Base-by-base conservation (phyloP, 768 basidiomycete genomes). In the Pleurotus giganteus region DNA sequence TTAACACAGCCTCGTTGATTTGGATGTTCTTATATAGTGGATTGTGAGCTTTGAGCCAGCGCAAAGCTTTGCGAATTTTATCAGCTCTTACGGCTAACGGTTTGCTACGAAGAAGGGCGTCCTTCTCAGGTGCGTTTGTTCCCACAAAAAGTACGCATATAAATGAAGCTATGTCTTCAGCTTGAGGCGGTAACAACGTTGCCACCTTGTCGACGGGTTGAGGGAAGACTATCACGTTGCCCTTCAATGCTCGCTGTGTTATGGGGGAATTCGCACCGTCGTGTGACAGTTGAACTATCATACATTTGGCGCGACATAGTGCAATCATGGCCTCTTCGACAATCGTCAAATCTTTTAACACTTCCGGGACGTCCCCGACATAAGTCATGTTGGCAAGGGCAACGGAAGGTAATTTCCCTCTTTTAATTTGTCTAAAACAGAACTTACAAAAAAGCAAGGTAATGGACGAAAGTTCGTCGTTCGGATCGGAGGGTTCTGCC, bases 111-210 rank as follows among this genome's bases (percentile, higher is more conserved):
- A 61, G 44, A 19, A 76, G 34, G 74, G 72, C 74, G 41, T 70
- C 60, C 0, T 13, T 6, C 8, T 58, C 52, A 0, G 73, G 73
- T 0, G 53, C 44, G 0, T n/a, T 3, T 0, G 72, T 66, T 0
- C 75, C 74, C n/a, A 74, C 58, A 58, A 77, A 77, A 0, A 77
- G 36, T 1, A 79, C 68, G 57, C 74, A 76, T 1, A 77, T 69
- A 2, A 69, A 69, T 0, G 69, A 60, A 0, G 65, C 36, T 8
- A 75, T 64, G 0, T 75, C 73, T 9, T 68, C 64, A 1, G 77
- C 37, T 2, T 66, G 42, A 0, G 71, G 75, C 0, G 76, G 78
- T 2, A 79, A 54, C 0, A 73, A 9, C 0, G 29, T 27, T 0
- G 66, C 64, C 4, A 76, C 47, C 1, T 45, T 42, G 1, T 63